Conservation (phyloP, 2,329 filamentous ascomycete genomes). For the Aspergillus neoniger region DNA sequence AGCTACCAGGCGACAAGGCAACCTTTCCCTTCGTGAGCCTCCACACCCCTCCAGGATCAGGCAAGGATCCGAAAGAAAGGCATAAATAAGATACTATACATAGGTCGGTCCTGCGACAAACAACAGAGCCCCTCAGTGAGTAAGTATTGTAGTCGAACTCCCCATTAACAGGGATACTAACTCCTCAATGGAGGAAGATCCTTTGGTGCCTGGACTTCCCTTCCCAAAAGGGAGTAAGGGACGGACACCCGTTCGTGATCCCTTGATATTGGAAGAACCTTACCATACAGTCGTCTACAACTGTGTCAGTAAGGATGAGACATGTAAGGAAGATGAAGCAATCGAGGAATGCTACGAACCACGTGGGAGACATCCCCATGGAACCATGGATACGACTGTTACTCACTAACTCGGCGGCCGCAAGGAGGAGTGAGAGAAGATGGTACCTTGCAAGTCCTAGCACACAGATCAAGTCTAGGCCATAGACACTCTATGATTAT, state of each 20-base stretch:
- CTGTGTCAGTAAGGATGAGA: background rate
- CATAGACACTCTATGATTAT: background rate
- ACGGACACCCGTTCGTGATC: background rate
- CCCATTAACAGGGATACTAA: background rate
- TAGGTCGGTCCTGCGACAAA: too few relatives aligned
- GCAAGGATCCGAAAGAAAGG: too few relatives aligned
- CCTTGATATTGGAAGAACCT: background rate
- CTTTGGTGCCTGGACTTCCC: background rate
- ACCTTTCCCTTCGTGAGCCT: too few relatives aligned
- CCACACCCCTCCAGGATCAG: too few relatives aligned
- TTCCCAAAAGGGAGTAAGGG: background rate
- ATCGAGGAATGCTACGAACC: background rate
- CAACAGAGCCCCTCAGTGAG: too few relatives aligned
- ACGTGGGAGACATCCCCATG: slow-evolving; percentile 4
- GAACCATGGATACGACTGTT: background rate
- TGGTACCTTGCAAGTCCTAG: background rate
- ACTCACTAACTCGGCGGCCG: background rate
- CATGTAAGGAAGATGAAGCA: background rate
- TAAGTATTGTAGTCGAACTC: background rate
- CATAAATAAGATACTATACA: too few relatives aligned
- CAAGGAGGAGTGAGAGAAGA: background rate
- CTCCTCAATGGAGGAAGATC: background rate
- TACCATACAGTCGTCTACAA: background rate
- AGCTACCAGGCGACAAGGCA: too few relatives aligned
- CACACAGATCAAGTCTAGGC: background rate